Conservation (phyloP, 2,329 filamentous ascomycete genomes). For the Fusarium cicatricum region DNA sequence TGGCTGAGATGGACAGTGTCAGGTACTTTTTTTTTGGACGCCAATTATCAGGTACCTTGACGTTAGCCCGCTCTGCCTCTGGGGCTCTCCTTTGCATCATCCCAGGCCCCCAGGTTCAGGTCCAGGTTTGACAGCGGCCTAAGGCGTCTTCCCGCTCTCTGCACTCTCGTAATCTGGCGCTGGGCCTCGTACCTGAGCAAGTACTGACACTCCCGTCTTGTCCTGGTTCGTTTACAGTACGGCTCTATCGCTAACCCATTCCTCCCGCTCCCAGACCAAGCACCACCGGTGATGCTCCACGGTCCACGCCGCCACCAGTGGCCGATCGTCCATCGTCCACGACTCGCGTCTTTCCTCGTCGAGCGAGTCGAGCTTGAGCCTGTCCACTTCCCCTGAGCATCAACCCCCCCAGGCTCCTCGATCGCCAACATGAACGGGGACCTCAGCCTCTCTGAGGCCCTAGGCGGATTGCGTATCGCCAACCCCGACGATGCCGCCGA, state of each 20-base stretch:
- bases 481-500: conserved; percentile 82
- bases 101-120: conserved; percentile 26
- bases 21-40: conserved; percentile 2
- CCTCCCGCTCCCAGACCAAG: conserved; percentile 19
- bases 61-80: not conserved
- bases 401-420: conserved; percentile 34
- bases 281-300: conserved; percentile 41
- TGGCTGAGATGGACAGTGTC: not conserved
- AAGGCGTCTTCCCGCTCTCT: conserved; percentile 29
- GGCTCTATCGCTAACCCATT: conserved; percentile 31
- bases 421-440: conserved; percentile 81
- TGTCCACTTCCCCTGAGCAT: conserved; percentile 38
- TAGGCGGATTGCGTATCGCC: conserved; percentile 94
- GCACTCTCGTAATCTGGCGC: conserved; percentile 30
- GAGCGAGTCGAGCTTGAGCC: conserved; percentile 33
- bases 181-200: conserved; percentile 26
- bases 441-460: conserved; percentile 87
- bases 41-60: conserved; percentile 20
- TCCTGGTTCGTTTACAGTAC: conserved; percentile 15
- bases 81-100: conserved; percentile 30
- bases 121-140: conserved; percentile 31
- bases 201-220: conserved; percentile 6
- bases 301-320: conserved; percentile 38
- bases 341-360: conserved; percentile 31
- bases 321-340: conserved; percentile 39